phyloP scores from a whole-genome alignment of 768 basidiomycete species.

The Mycena latifolia region DNA sequence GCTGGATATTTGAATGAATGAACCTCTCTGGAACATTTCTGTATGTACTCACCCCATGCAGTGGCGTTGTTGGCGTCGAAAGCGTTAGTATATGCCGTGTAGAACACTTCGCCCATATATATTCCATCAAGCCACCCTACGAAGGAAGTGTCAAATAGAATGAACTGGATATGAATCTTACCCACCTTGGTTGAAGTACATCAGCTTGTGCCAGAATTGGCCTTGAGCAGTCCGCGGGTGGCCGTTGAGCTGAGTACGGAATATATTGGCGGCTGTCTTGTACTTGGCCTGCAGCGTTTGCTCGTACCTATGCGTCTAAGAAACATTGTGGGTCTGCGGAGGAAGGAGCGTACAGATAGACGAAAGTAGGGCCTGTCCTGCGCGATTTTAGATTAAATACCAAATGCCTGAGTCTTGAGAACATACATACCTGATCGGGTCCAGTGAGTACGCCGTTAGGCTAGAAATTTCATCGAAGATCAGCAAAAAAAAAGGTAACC shows the following conservation, averaged over 20 bases:
- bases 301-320: conserved; percentile 43
- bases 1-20: conserved; percentile 1
- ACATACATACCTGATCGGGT: conserved; percentile 50
- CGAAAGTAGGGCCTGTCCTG: conserved; percentile 54
- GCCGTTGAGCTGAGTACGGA: conserved; percentile 51
- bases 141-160: not conserved
- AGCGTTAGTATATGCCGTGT: conserved; percentile 45
- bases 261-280: conserved; percentile 55
- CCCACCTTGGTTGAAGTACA: conserved; percentile 59
- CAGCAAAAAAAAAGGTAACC: not conserved
- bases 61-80: conserved; percentile 46
- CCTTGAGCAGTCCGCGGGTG: conserved; percentile 60
- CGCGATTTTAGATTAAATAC: not conserved
- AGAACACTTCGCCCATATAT: conserved; percentile 53
- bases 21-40: not conserved
- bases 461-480: conserved; percentile 31
- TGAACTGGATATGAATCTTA: too few species aligned
- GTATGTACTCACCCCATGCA: conserved; percentile 40
- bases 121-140: conserved; percentile 51
- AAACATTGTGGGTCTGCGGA: not conserved
- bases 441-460: conserved; percentile 48
- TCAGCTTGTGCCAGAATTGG: conserved; percentile 61
- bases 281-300: conserved; percentile 52
- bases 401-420: not conserved
- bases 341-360: conserved; percentile 48